A percentile compares a stretch with the other conserved stretches of the same genome.
Evolutionary conservation across 2,329 filamentous ascomycete species (phyloP).

Genomic region (Cercospora sesami): DNA sequence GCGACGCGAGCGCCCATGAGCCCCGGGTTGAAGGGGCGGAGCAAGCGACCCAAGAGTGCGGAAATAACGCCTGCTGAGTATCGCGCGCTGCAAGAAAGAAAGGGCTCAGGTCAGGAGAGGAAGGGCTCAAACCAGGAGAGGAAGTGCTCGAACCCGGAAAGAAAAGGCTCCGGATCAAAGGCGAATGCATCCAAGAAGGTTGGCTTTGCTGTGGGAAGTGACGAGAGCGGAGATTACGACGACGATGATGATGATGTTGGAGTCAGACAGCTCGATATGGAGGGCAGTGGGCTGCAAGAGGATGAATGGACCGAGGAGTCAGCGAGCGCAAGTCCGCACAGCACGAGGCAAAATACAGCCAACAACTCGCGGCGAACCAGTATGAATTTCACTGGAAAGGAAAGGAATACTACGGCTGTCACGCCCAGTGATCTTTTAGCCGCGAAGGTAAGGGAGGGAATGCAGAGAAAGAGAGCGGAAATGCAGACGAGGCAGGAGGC

Average conservation of each 20-base stretch:
- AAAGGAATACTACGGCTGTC: constrained; percentile 26
- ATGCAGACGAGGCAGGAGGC: constrained; percentile 5
- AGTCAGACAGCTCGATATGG: constrained; percentile 28
- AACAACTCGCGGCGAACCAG: constrained; percentile 40
- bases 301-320: constrained; percentile 43
- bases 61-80: constrained; percentile 26
- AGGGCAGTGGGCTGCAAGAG: constrained; percentile 36
- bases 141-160: constrained; percentile 16
- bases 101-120: constrained; percentile 18
- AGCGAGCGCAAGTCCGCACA: constrained; percentile 39
- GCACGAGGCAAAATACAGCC: constrained; percentile 40
- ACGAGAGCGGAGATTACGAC: constrained; percentile 27
- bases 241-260: constrained; percentile 32
- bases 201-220: constrained; percentile 38
- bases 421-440: constrained; percentile 18
- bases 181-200: constrained; percentile 31
- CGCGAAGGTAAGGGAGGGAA: constrained; percentile 15
- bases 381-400: constrained; percentile 20
- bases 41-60: constrained; percentile 36
- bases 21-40: constrained; percentile 35
- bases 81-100: constrained; percentile 11
- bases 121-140: constrained; percentile 5
- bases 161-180: constrained; percentile 16
- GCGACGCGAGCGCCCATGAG: constrained; percentile 31
- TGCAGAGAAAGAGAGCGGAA: constrained; percentile 7